Conservation (phyloP, 306 rosid genomes). For the Gillenia trifoliata region DNA sequence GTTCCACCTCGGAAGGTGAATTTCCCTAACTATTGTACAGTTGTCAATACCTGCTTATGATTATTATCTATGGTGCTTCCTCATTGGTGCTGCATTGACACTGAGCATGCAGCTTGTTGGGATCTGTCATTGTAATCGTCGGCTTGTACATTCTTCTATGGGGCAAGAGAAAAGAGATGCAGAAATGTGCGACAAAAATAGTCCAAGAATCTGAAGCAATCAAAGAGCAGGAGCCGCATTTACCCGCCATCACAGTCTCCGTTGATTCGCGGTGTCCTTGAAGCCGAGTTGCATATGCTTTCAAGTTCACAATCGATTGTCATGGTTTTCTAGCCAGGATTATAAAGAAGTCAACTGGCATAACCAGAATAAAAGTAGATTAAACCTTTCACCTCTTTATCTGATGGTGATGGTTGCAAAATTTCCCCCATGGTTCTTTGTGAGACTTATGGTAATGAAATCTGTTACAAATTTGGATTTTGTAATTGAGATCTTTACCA, state of each 20-base stretch:
- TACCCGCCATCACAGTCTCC: conserved; percentile 37
- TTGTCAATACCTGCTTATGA: neutral
- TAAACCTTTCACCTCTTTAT: neutral
- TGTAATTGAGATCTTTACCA: neutral
- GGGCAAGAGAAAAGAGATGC: conserved; percentile 81
- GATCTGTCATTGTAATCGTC: conserved; percentile 64
- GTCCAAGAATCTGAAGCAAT: conserved; percentile 37
- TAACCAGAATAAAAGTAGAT: neutral
- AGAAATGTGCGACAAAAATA: conserved; percentile 29
- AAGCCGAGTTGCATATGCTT: conserved; percentile 2
- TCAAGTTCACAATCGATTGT: neutral
- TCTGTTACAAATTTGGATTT: neutral
- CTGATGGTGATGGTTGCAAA: conserved; percentile 1
- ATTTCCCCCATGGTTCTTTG: neutral
- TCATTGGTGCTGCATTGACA: conserved; percentile 5
- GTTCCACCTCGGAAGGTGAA: conserved; percentile 71
- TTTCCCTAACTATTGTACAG: neutral
- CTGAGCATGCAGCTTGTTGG: conserved; percentile 54
- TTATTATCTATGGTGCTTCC: neutral
- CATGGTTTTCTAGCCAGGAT: neutral
- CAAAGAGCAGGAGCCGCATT: conserved; percentile 46
- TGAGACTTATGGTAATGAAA: neutral
- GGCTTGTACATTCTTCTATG: conserved; percentile 84
- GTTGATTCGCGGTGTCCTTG: conserved; percentile 34
- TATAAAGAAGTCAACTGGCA: neutral